These are phyloP conservation scores for Sporobolomyces pararoseus DNA, from an alignment of 768 basidiomycete genomes.

Conservation along the genomic window DNA sequence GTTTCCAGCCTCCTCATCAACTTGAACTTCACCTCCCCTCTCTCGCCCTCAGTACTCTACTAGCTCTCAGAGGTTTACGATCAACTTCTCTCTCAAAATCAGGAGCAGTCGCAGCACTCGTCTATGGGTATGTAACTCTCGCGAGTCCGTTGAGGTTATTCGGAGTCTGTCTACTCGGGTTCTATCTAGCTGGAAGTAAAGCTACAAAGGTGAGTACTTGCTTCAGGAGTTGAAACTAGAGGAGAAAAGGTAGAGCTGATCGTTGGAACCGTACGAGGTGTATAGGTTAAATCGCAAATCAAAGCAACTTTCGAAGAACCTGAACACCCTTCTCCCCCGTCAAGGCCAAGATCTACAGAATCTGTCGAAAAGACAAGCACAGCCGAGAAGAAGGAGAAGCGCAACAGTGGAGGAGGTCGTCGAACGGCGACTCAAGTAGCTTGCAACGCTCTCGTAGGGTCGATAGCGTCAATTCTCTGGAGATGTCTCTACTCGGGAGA, in stretches of 20 bases:
- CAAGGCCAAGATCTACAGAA: neutral
- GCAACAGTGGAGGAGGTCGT: constrained; percentile 55
- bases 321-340: constrained; percentile 55
- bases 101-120: constrained; percentile 71
- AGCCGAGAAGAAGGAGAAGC: neutral
- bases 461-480: constrained; percentile 64
- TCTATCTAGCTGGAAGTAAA: constrained; percentile 73
- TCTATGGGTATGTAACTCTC: constrained; percentile 70
- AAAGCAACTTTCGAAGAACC: constrained; percentile 72
- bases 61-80: constrained; percentile 63
- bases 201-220: constrained; percentile 83
- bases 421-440: constrained; percentile 69
- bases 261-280: neutral
- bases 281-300: constrained; percentile 56
- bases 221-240: too few relatives aligned
- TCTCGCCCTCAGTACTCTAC: constrained; percentile 49
- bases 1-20: too few relatives aligned
- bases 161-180: constrained; percentile 64
- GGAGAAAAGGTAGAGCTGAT: too few relatives aligned
- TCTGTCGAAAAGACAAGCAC: neutral
- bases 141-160: constrained; percentile 64
- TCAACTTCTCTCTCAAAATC: constrained; percentile 71
- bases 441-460: constrained; percentile 68
- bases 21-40: constrained; percentile 35
- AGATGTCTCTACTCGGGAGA: constrained; percentile 42